Evolutionary conservation across 805 yeast genomes (phyloP), one percentile per base, ranked within the genome.

Genomic region (Wickerhamomyces mucosus): DNA sequence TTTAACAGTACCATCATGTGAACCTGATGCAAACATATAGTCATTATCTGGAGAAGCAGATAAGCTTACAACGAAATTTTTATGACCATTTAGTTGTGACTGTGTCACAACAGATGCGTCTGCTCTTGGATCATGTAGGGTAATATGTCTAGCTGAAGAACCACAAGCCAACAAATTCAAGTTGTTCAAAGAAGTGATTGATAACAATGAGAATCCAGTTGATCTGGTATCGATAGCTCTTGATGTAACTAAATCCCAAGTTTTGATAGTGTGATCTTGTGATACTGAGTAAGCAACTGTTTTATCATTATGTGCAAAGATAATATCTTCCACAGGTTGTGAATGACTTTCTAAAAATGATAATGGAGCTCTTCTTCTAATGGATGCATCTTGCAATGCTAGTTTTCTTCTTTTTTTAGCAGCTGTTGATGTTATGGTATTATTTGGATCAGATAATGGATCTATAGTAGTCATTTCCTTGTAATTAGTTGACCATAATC

Each of bases 61-160:
- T 42, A 92, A 62, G 2, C 78, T 69, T 9, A 79, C 89, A 23
- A 92, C 97, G 52, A 92, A 88, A 58, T 88, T 89, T 27, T 79
- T 72, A 55, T 92, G 98, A 6, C 98, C 98, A 29, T 74, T 64
- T 32, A 92, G 67, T 56, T 86, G 94, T 33, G 72, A 76, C 35
- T 77, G 78, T 12, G 75, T 67, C 24, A 78, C 69, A 7, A 75
- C 68, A 6, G 72, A 63, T 3, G 78, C 66, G 1, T 73, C 56
- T 3, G 68, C 67, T 53, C 98, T 72, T 27, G 97, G 96, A 55
- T 92, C 98, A 50, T 85, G 94, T 39, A 92, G 65, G 33, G 86
- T 78, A 41, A 92, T 88, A 57, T 92, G 97, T 58, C 98, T 79
- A n/a, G 96, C 96, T 10, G 95, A 79, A 2, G 96, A 85, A n/a